These are phyloP conservation scores for Aspergillus avenaceus DNA, from an alignment of 495 filamentous ascomycete species.

Conservation along the genomic window DNA sequence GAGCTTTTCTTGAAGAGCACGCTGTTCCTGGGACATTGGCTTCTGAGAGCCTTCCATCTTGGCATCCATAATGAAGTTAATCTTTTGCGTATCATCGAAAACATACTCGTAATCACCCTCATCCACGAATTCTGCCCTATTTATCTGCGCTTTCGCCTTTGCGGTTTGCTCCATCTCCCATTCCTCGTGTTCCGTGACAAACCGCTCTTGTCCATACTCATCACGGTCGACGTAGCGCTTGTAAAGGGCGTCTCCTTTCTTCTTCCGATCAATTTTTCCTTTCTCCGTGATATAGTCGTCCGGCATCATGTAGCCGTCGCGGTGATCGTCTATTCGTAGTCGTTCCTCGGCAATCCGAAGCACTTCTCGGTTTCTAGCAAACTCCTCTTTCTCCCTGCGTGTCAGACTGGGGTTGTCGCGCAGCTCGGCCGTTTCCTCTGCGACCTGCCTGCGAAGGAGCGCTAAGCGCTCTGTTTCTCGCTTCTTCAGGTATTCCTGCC, in stretches of 20 bases:
- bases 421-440: conserved; percentile 81
- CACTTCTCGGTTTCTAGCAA: conserved; percentile 83
- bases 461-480: conserved; percentile 81
- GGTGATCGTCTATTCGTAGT: conserved; percentile 81
- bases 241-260: conserved; percentile 87
- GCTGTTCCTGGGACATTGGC: conserved; percentile 71
- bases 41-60: conserved; percentile 64
- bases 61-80: conserved; percentile 79
- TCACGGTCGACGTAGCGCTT: conserved; percentile 87
- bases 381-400: conserved; percentile 80
- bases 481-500: conserved; percentile 93
- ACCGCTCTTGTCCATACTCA: conserved; percentile 82
- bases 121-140: conserved; percentile 67
- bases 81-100: conserved; percentile 82
- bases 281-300: conserved; percentile 93
- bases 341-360: conserved; percentile 85
- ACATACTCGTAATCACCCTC: conserved; percentile 92
- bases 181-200: conserved; percentile 90
- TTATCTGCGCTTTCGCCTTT: conserved; percentile 86
- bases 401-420: conserved; percentile 71
- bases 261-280: conserved; percentile 83
- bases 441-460: conserved; percentile 84
- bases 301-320: conserved; percentile 90
- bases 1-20: conserved; percentile 70
- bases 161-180: conserved; percentile 91